Evolutionary conservation across 768 basidiomycete species (phyloP).

Genomic region (Leccinum sublutescens): DNA sequence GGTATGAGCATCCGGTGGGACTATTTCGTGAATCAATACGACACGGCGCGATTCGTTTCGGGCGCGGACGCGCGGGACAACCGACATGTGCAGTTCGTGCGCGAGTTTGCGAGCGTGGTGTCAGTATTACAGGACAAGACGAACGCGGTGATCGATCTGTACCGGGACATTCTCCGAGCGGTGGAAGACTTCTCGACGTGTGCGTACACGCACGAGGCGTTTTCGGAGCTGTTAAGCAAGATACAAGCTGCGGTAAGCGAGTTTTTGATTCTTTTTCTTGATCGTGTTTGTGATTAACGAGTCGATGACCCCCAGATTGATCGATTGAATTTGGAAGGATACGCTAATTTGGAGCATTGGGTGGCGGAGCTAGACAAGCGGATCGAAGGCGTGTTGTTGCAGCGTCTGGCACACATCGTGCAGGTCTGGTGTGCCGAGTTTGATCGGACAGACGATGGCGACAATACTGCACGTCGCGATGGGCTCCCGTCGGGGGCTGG

Average conservation of each 20-base stretch:
- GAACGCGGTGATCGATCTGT: constrained; percentile 88
- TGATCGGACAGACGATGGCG: constrained; percentile 68
- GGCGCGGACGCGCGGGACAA: constrained; percentile 78
- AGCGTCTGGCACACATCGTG: constrained; percentile 73
- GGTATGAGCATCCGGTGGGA: constrained; percentile 98
- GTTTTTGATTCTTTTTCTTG: not conserved
- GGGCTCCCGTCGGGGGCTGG: not conserved
- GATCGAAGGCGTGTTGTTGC: constrained; percentile 78
- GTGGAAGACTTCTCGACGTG: constrained; percentile 17
- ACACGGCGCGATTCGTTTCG: constrained; percentile 71
- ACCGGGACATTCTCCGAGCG: constrained; percentile 78
- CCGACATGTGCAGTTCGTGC: constrained; percentile 89
- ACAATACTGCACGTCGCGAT: constrained; percentile 56
- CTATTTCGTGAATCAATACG: constrained; percentile 92
- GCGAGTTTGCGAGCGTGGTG: constrained; percentile 92
- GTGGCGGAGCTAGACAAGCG: constrained; percentile 78
- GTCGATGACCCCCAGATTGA: constrained; percentile 62
- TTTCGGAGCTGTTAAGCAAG: constrained; percentile 43
- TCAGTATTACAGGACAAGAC: constrained; percentile 97
- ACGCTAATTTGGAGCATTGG: constrained; percentile 91
- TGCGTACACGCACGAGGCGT: too few relatives aligned
- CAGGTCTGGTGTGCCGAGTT: constrained; percentile 90
- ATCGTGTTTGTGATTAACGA: not conserved
- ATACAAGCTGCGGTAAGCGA: constrained; percentile 74
- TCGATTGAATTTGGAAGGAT: constrained; percentile 92